Base-by-base conservation (phyloP, 2,329 filamentous ascomycete genomes). In the Arthroderma sp. region DNA sequence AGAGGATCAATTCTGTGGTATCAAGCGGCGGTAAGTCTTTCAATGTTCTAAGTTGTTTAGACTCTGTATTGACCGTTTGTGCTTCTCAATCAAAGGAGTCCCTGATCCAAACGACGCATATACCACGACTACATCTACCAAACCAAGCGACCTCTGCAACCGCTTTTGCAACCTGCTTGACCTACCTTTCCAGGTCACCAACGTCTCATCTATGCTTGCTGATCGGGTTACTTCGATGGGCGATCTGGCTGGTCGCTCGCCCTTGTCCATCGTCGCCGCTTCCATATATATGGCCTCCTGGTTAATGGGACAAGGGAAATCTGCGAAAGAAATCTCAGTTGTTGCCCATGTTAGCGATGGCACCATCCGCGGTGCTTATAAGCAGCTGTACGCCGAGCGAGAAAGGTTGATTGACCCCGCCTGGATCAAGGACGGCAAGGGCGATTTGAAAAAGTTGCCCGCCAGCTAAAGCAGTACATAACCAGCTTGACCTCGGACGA, bases 221-320 rank as follows among this genome's bases (percentile, higher is more conserved):
- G 75, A 82, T 53, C 79, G 82, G 59, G 85, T 91, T 52, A 81
- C 80, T 27, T 75, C 77, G 40, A 80, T 85, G 49, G 83, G 85
- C 47, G 81, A 86, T 45, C 75, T 96, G 48, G 88, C 89, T 32
- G 91, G 91, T 52, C 85, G 91, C 48, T 96, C 89, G 47, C 91
- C 91, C 15, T 72, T 98, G 40, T 95, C 89, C 1, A 86, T 93
- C 49, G 89, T 93, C 5, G 89, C 88, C 11, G 88, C 91, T 30
- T 94, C 87, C 62, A 95, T 98, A 63, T 98, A 91, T 71, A 91
- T 96, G 79, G 84, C 89, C 3, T 87, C 85, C 29, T 80, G 89
- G 57, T 73, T 96, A 33, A 82, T 94, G 68, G 84, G 81, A 45
- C 77, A 91, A 53, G 72, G 78, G 15, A 84, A 83, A 56, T 72